Conservation (phyloP, 495 filamentous ascomycete genomes). For the Tuber indicum region DNA sequence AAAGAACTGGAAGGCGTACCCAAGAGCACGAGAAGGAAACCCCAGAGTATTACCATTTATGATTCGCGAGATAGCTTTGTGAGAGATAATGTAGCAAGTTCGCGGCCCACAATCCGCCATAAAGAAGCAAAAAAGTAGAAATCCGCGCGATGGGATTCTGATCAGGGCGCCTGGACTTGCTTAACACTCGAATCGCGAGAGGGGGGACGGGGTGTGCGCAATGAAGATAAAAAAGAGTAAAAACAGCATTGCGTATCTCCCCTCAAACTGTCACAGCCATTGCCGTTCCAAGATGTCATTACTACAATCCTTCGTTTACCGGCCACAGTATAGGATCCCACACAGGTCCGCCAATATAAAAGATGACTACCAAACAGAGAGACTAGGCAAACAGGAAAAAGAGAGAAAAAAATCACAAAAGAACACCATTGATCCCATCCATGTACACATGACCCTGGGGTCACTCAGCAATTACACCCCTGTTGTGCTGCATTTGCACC, state of each 20-base stretch:
- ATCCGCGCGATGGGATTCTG: neutral
- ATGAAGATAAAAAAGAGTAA: neutral
- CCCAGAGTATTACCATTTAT: neutral
- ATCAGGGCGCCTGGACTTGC: neutral
- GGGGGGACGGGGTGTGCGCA: neutral
- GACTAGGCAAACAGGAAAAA: constrained; percentile 29
- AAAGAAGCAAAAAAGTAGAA: neutral
- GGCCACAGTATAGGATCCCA: constrained; percentile 29
- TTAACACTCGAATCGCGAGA: neutral
- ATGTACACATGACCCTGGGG: constrained; percentile 30
- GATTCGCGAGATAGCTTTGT: neutral
- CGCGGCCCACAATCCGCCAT: neutral
- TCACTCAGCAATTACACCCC: constrained; percentile 42
- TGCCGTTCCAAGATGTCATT: constrained; percentile 21
- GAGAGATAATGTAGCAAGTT: neutral
- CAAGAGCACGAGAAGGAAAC: neutral
- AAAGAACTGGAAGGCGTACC: neutral
- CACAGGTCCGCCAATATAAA: constrained; percentile 23
- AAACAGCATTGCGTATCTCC: constrained; percentile 1
- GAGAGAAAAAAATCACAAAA: constrained; percentile 36
- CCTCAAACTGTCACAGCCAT: constrained; percentile 16
- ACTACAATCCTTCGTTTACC: constrained; percentile 25
- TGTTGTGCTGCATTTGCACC: constrained; percentile 34
- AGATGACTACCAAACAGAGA: constrained; percentile 30
- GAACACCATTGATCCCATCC: constrained; percentile 37